These are phyloP conservation scores for Melastoma candidum DNA, from an alignment of 441 rosid species.

Conservation along the genomic window DNA sequence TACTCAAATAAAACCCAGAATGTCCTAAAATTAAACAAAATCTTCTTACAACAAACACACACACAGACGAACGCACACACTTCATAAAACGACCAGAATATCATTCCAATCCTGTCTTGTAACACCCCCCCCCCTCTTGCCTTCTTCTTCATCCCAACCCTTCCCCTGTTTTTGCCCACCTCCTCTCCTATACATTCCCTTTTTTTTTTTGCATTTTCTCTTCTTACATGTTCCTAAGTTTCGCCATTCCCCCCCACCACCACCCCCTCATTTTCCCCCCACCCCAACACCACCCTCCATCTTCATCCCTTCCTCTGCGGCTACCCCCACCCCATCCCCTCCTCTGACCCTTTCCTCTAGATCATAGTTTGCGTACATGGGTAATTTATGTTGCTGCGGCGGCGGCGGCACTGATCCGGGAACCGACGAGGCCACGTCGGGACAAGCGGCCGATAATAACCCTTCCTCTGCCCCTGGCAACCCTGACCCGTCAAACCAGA, in stretches of 20 bases:
- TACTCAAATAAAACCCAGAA: too few species aligned
- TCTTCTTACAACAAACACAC: conserved; percentile 11
- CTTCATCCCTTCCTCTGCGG: too few species aligned
- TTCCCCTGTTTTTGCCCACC: conserved; percentile 13
- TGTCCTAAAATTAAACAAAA: conserved; percentile 2
- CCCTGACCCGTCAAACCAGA: conserved; percentile 8
- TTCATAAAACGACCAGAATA: too few species aligned
- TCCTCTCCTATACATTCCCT: conserved; percentile 27
- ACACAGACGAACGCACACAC: too few species aligned
- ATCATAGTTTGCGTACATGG: conserved; percentile 27
- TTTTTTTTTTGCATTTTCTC: conserved; percentile 10
- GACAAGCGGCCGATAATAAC: neutral
- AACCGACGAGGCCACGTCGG: conserved; percentile 22
- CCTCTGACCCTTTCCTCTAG: too few species aligned
- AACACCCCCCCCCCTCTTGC: conserved; percentile 31
- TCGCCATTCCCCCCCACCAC: conserved; percentile 2
- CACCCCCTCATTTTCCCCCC: conserved; percentile 10
- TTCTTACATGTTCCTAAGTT: conserved; percentile 1
- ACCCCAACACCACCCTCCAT: too few species aligned
- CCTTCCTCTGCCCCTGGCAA: conserved; percentile 1
- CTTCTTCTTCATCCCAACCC: conserved; percentile 21
- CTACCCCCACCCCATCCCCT: too few species aligned
- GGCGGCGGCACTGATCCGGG: conserved; percentile 25
- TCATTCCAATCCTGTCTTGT: conserved; percentile 12
- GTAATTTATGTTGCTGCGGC: conserved; percentile 66